These are phyloP conservation scores for Saccharum hybrid DNA, from an alignment of 202 grass and related monocot species.

Conservation along the genomic window DNA sequence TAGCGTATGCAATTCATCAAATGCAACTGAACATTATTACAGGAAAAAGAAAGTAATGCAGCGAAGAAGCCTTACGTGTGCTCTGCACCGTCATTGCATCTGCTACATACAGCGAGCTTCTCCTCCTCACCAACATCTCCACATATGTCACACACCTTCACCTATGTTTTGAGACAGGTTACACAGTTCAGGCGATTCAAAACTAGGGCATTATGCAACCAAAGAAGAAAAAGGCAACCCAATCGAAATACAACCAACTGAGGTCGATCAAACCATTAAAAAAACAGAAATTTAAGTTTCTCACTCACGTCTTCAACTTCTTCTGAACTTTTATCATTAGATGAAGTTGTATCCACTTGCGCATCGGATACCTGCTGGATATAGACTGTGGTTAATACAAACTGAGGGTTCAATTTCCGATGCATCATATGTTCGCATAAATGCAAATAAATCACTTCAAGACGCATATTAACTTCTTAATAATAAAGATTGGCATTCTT, in stretches of 20 bases:
- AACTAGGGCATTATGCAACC: background rate
- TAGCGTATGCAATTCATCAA: conserved; percentile 6
- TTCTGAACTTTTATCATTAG: conserved; percentile 53
- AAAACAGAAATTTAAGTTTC: conserved; percentile 25
- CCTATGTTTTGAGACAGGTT: conserved; percentile 55
- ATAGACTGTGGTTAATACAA: conserved; percentile 24
- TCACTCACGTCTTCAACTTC: conserved; percentile 80
- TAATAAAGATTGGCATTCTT: conserved; percentile 2
- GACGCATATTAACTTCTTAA: background rate
- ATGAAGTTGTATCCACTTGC: conserved; percentile 36
- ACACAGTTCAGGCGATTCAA: conserved; percentile 18
- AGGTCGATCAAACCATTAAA: conserved; percentile 22
- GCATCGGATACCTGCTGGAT: conserved; percentile 30
- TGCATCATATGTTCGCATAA: background rate
- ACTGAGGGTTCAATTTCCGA: conserved; percentile 11
- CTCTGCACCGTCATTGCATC: conserved; percentile 92
- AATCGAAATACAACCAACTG: conserved; percentile 18
- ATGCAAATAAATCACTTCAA: conserved; percentile 28
- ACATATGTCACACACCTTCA: conserved; percentile 98
- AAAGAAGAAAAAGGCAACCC: background rate
- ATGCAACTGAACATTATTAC: background rate
- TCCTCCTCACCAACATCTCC: conserved; percentile 93
- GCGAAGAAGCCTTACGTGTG: conserved; percentile 73
- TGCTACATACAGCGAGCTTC: conserved; percentile 75
- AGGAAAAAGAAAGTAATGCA: conserved; percentile 22